Base-by-base conservation (phyloP, 2,329 filamentous ascomycete species). In the Exophiala phaeomuriformis region DNA sequence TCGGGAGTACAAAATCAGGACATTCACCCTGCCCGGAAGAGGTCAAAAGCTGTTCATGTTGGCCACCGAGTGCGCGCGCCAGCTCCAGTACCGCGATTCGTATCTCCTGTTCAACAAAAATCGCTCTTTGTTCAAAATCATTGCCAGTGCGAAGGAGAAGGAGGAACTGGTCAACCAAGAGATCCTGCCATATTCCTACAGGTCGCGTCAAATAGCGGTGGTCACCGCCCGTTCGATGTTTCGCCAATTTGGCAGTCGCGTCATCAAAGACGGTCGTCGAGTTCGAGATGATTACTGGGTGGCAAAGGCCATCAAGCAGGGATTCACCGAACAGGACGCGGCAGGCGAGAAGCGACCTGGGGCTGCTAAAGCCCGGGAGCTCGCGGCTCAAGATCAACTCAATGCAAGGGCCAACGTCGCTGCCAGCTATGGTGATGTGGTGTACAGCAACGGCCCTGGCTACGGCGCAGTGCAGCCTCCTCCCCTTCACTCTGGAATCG, bases 201-300 rank as follows among this genome's bases (percentile, higher is more conserved):
- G 93, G 42, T 98, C 93, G n/a, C 83, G 93, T 47, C 93, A 98
- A 71, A 98, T 98, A 63, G 93, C 93, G 48, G 96, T 98, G 58
- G 93, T 98, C 41, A 97, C 93, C 0, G 93, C 93, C 31, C 84
- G 89, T 60, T 97, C 91, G 63, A 98, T 98, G 93, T 98, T 97
- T 71, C 84, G 93, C 41, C 93, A 98, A 69, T 98, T 98, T 69
- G 93, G 93, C 46, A 96, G 90, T 69, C 82, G 93, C 59, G 86
- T 98, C 49, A 93, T 98, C 60, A 83, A 87, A 35, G 88, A 90
- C 65, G 93, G 93, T 33, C 81, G 91, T 58, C 80, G 93, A 53
- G 93, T 98, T 40, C 85, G 93, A 47, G 93, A 98, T 71, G 93
- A 98, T 68, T 98, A 98, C 71, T 98, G 93, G 93, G 93, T 97